These are phyloP conservation scores for Sphagnum magellanicum DNA, from an alignment of 228 moss, liverwort and hornwort species.

Conservation along the genomic window DNA sequence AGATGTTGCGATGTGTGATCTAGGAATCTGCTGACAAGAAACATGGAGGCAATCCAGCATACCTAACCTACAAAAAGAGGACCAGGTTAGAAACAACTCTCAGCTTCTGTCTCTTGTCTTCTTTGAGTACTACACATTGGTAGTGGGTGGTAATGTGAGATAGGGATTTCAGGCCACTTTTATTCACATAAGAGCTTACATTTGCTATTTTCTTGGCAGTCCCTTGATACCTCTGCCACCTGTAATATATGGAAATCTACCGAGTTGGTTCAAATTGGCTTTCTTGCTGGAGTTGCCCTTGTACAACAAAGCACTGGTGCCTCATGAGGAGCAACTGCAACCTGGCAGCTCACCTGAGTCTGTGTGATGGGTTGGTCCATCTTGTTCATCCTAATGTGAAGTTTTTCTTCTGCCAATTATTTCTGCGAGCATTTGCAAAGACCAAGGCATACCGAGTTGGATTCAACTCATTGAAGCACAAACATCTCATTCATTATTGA, in stretches of 20 bases:
- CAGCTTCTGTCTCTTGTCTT: not conserved
- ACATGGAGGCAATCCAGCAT: slow-evolving; percentile 64
- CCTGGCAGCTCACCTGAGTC: slow-evolving; percentile 6
- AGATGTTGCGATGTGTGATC: not conserved
- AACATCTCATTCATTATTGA: too few species aligned
- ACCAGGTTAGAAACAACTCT: slow-evolving; percentile 38
- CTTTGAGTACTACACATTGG: not conserved
- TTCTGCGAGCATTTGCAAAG: too few species aligned
- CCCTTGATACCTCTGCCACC: slow-evolving; percentile 79
- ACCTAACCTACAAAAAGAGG: slow-evolving; percentile 52
- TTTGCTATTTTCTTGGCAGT: slow-evolving; percentile 21
- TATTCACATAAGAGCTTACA: too few species aligned
- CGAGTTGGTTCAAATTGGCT: slow-evolving; percentile 54
- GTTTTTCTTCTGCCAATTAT: too few species aligned
- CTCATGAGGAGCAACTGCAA: slow-evolving; percentile 54
- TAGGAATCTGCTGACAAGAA: slow-evolving; percentile 71
- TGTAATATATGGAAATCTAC: slow-evolving; percentile 59
- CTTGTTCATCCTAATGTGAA: too few species aligned
- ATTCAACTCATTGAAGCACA: too few species aligned
- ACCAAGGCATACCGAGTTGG: too few species aligned
- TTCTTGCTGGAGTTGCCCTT: slow-evolving; percentile 79
- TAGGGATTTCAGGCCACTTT: not conserved
- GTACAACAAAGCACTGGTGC: slow-evolving; percentile 52
- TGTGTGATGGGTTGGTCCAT: not conserved
- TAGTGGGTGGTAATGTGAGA: not conserved